Base-by-base conservation (phyloP, 495 filamentous ascomycete genomes). In the Barbatosphaeria neglecta region DNA sequence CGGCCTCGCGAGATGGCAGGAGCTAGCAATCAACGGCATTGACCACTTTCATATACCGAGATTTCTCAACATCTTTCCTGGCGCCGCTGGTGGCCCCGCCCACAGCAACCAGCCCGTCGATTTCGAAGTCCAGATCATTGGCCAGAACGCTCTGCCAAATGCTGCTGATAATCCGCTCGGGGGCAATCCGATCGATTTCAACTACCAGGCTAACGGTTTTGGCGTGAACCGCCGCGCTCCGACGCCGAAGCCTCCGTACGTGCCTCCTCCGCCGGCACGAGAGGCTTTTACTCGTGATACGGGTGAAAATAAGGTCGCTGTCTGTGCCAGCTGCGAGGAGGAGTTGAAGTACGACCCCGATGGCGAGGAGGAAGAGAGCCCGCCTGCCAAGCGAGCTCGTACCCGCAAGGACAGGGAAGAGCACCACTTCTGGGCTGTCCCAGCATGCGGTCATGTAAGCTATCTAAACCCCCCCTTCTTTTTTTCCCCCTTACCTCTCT, bases 401-500 rank as follows among this genome's bases (percentile, higher is more conserved):
- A 61, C 56, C 4, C 61, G 56, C 44, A 72, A 69, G 50, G 64
- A 69, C 28, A 53, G 54, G 15, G 69, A 65, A 28, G 68, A 72
- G 47, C 69, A 74, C 41, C 61, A 70, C 43, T 73, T 74, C 49
- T 74, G 69, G 69, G 69, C 67, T 0, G 57, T 74, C 23, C 73
- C 70, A 51, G 58, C 59, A 4, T 74, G 70, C 47, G 70, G 70
- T 37, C 70, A 74, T 41, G 70, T 73, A 50, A 58, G 69, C 57
- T 24, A 15, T 28, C 19, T 16, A 9, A 0, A 19, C 22, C 13
- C 44, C 17, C 22, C 31, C 31, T 15, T 38, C n/a, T n/a, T 38
- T 7, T 33, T 25, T 11, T 33, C 18, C 10, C 5, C 19, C 27
- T 50, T 39, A 22, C 22, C 11, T n/a, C n/a, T n/a, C n/a, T n/a